Evolutionary conservation across 352 stramenopile species (phyloP), one percentile per base, ranked within the genome.

Genomic region (Phytophthora multivora): DNA sequence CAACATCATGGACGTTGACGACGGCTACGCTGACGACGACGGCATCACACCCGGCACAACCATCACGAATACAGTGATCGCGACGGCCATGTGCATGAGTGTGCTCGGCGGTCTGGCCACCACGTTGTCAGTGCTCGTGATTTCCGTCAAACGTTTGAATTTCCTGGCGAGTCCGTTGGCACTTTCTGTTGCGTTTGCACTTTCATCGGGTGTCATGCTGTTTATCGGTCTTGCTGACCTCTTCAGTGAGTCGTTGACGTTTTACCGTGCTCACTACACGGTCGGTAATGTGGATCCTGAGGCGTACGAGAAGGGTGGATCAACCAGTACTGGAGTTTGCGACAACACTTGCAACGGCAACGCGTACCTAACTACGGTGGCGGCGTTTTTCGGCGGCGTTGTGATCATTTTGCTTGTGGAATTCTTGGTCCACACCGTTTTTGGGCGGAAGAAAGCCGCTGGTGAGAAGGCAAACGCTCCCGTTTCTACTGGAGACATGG

Each of bases 131-230:
- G 73, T 87, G 16, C 39, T 88, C 11, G 78, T 88, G 7, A 80
- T 90, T 42, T 88, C 78, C 8, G 69, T 86, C 23, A 47, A 73
- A 39, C 59, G 74, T 10, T 58, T 90, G 15, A 78, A 86, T 18
- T 86, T 88, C 66, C 57, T 89, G 13, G 80, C 75, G 1, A 75
- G 71, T 51, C 73, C 73, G 42, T 54, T 62, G 15, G 66, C 77
- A 36, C 59, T 90, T 18, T 77, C 75, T 10, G 61, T 88, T 23
- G 71, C 80, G 3, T 88, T 90, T 28, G 78, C 80, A 1, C 49
- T 90, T n/a, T 86, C 80, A 2, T 74, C 80, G n/a, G 77, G 80
- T 59, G 80, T 90, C 39, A 90, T 90, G 80, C 36, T 86, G 21
- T 90, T 90, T 54, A 90, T 90, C 50, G 73, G 65, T 41, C 59